These are phyloP conservation scores for Pestalotiopsis sp. DNA, from an alignment of 2,329 filamentous ascomycete species.

Conservation along the genomic window DNA sequence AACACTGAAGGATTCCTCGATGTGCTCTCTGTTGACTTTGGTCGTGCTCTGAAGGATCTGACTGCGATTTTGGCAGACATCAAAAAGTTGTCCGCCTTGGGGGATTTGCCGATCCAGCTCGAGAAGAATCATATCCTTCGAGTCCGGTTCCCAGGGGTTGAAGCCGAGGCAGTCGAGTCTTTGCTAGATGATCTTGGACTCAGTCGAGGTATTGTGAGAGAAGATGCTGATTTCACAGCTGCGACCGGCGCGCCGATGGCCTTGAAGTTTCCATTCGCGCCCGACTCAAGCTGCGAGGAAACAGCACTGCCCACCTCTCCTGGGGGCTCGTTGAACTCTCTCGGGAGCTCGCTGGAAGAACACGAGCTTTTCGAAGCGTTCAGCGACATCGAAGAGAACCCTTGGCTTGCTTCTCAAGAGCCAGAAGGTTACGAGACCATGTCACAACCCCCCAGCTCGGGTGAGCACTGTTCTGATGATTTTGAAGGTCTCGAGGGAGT, in stretches of 20 bases:
- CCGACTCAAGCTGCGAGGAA: conserved; percentile 40
- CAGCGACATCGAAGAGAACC: conserved; percentile 45
- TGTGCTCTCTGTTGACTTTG: conserved; percentile 84
- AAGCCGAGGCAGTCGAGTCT: conserved; percentile 77
- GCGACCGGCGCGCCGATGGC: conserved; percentile 72
- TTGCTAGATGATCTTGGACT: conserved; percentile 89
- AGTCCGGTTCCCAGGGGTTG: conserved; percentile 89
- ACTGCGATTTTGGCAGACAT: conserved; percentile 80
- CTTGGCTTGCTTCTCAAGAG: conserved; percentile 51
- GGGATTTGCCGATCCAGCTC: conserved; percentile 81
- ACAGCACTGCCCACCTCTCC: conserved; percentile 44
- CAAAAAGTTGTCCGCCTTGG: conserved; percentile 73
- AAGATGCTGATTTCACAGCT: conserved; percentile 75
- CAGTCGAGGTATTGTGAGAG: conserved; percentile 73
- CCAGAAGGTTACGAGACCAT: conserved; percentile 50
- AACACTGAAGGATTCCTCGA: conserved; percentile 85
- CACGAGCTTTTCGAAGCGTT: conserved; percentile 41
- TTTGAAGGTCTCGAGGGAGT: conserved; percentile 61
- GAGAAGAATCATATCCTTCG: conserved; percentile 69
- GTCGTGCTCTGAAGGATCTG: conserved; percentile 81
- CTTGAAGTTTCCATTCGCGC: conserved; percentile 84
- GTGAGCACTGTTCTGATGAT: conserved; percentile 47
- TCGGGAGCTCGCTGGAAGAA: conserved; percentile 31
- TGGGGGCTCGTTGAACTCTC: conserved; percentile 49
- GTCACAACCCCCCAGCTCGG: conserved; percentile 48